Base-by-base conservation (phyloP, 805 yeast species). In the Candida pseudoglaebosa region DNA sequence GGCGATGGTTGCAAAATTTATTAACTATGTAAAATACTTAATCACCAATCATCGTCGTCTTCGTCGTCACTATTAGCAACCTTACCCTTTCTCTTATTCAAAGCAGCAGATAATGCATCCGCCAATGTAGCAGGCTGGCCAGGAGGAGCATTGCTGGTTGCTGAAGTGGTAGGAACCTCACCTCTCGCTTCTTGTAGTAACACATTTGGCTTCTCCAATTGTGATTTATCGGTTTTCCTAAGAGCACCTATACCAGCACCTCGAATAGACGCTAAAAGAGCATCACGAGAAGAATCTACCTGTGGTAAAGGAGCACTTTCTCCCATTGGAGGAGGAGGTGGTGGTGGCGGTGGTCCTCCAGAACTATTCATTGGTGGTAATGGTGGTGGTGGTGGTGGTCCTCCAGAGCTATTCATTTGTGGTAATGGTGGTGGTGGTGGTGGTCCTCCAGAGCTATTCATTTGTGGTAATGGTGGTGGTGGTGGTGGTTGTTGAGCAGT, bases 31-130 rank as follows among this genome's bases (percentile, higher is more conserved):
- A 12, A 8, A 8, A 22, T 12, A 8, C 14, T 5, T 32, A 16
- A 14, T 47, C 40, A 64, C 68, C 69, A 65, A 24, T 65, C 70
- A 38, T 87, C 95, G 43, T 84, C 90, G 46, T 84, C 93, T 49
- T 85, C 95, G 43, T 84, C 93, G 46, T 88, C 95, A 48, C 88
- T 80, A 14, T 72, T 77, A 1, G 85, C 74, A 5, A 91, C 95
- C 58, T 87, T 88, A 15, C 76, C 78, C 62, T 91, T 91, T 54
- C 97, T 75, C 40, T 78, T 77, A 51, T 73, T 84, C 47, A 91
- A 71, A 3, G 97, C 98, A 13, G 85, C 85, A 7, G 95, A 88
- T 37, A 89, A 65, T 0, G 96, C 96, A 59, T 86, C 95, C 1
- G 95, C 96, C 42, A 89, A 63, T 10, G 77, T 70, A 2, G 79